Conservation (phyloP, 2,329 filamentous ascomycete genomes). For the Madurella fahalii region DNA sequence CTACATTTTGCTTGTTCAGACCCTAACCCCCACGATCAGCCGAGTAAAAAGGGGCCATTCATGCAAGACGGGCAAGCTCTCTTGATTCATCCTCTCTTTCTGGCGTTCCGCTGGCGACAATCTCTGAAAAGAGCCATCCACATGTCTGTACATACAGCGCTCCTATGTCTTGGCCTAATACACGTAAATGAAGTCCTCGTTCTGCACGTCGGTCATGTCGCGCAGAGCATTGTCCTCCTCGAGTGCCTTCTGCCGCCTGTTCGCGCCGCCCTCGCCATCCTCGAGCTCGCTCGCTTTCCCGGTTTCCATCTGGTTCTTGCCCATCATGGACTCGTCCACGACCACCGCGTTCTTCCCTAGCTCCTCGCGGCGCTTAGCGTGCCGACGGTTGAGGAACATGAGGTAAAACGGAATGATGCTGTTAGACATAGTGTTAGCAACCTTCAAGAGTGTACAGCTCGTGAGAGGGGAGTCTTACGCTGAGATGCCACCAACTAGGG, state of each 20-base stretch:
- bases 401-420: conserved; percentile 43
- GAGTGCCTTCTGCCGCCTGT: conserved; percentile 22
- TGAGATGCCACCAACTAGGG: conserved; percentile 51
- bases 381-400: conserved; percentile 49
- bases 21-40: no score
- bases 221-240: conserved; percentile 42
- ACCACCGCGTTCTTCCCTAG: conserved; percentile 57
- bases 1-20: no score
- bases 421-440: neutral
- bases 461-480: conserved; percentile 13
- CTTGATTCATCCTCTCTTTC: no score
- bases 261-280: conserved; percentile 16
- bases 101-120: no score
- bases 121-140: no score
- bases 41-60: no score
- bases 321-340: conserved; percentile 54
- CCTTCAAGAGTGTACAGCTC: neutral
- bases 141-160: no score
- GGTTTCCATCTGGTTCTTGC: conserved; percentile 41
- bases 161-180: conserved; percentile 25
- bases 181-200: conserved; percentile 60
- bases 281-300: conserved; percentile 32
- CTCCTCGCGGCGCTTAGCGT: conserved; percentile 49
- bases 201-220: conserved; percentile 54
- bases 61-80: no score